Evolutionary conservation across 2,329 filamentous ascomycete genomes (phyloP).

Genomic region (Penicillium sp.): DNA sequence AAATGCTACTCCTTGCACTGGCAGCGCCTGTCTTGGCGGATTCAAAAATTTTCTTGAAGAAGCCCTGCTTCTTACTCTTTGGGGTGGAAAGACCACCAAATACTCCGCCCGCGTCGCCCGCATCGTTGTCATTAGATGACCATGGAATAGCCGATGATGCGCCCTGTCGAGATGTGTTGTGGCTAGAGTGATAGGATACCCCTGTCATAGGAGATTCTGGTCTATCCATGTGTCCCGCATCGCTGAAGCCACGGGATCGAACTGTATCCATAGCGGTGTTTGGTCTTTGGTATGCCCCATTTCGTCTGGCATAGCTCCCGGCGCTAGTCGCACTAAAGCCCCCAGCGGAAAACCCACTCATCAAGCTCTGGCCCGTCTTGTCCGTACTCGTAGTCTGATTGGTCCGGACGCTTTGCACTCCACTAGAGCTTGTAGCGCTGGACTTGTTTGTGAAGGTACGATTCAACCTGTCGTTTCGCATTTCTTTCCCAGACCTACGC

Average conservation of each 20-base stretch:
- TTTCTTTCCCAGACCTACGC: slow-evolving; percentile 66
- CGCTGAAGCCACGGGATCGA: slow-evolving; percentile 41
- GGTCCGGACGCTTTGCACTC: slow-evolving; percentile 67
- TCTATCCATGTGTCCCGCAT: slow-evolving; percentile 37
- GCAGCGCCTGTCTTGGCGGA: slow-evolving; percentile 92
- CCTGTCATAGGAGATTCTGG: slow-evolving; percentile 66
- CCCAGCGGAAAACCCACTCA: slow-evolving; percentile 90
- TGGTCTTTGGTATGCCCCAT: slow-evolving; percentile 42
- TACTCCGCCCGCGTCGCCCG: slow-evolving; percentile 65
- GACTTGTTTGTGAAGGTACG: slow-evolving; percentile 89
- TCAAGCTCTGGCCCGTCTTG: slow-evolving; percentile 79
- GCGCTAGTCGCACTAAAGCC: slow-evolving; percentile 94
- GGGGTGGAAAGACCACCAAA: slow-evolving; percentile 77
- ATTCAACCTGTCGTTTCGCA: slow-evolving; percentile 68
- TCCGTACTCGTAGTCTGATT: slow-evolving; percentile 69
- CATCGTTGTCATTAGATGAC: slow-evolving; percentile 43
- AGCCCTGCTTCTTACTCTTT: slow-evolving; percentile 79
- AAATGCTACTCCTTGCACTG: slow-evolving; percentile 82
- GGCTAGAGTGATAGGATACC: slow-evolving; percentile 88
- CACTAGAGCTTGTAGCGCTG: slow-evolving; percentile 73
- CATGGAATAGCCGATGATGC: slow-evolving; percentile 67
- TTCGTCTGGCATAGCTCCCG: slow-evolving; percentile 80
- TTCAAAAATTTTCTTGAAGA: slow-evolving; percentile 94
- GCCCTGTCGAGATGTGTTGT: slow-evolving; percentile 60
- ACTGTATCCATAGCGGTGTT: slow-evolving; percentile 46